Evolutionary conservation across 108 stramenopile species (phyloP), one percentile per base, ranked within the genome.

Genomic region (Nitzschia palea): DNA sequence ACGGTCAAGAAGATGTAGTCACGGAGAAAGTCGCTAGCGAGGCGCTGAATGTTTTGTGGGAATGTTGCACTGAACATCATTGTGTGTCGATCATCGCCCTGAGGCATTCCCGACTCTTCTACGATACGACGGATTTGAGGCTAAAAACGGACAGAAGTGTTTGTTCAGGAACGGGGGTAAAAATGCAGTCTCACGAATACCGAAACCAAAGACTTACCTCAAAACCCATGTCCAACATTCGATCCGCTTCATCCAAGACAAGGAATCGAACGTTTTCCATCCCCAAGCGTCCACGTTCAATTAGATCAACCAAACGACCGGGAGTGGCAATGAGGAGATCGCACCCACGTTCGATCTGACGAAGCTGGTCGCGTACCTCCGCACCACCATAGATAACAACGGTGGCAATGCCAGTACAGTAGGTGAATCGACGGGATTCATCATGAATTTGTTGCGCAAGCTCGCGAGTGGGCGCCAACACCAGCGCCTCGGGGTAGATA

Each of bases 161-260:
- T 2, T 25, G 44, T 34, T 62, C 2, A 40, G 17, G n/a, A 12
- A n/a, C 25, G 58, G 26, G 20, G 35, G 20, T 26, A n/a, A 47
- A 14, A 71, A 4, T 44, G 35, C 29, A 55, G n/a, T n/a, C 18
- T 43, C 2, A 23, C 47, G 34, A 22, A 40, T 10, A 20, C 44
- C 47, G 9, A 50, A 22, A 67, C 43, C 18, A 14, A 29, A 17
- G 42, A 59, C 55, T 30, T 45, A 56, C 60, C 66, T 96, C 91
- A 68, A 99, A 99, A 37, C 97, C 99, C 97, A 99, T 98, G 69
- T 99, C 99, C 20, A 99, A 77, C 99, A 99, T 98, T 20, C 93
- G 86, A 81, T 99, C 99, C 0, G 97, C 99, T 80, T 99, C 99
- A 68, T 99, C 99, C 33, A 99, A 76, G 28, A 99, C 96, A 12